Evolutionary conservation across 805 yeast species (phyloP).

Genomic region (Cyberlindnera americana): DNA sequence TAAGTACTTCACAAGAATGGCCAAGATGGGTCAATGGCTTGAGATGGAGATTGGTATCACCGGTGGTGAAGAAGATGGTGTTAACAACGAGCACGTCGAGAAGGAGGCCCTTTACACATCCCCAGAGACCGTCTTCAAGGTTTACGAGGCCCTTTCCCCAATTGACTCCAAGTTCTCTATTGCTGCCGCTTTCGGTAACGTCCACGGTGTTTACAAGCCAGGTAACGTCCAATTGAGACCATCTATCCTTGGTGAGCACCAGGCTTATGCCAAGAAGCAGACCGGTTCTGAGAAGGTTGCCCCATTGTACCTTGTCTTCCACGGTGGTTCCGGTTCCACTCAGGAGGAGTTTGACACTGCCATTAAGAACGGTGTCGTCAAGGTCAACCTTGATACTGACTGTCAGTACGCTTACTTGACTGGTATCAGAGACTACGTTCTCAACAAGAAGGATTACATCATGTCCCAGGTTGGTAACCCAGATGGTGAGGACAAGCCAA

Average conservation of each 20-base stretch:
- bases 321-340: conserved; percentile 99
- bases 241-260: conserved; percentile 93
- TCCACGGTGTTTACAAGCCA: conserved; percentile 99
- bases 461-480: conserved; percentile 95
- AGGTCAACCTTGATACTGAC: conserved; percentile 99
- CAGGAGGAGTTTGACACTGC: conserved; percentile 89
- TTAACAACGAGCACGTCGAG: conserved; percentile 91
- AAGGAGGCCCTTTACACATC: conserved; percentile 88
- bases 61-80: conserved; percentile 99
- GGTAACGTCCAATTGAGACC: conserved; percentile 96
- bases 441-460: conserved; percentile 94
- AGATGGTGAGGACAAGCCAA: conserved; percentile 98
- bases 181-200: conserved; percentile 99
- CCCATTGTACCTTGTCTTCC: conserved; percentile 98
- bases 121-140: conserved; percentile 91
- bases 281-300: conserved; percentile 45
- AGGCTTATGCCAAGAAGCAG: conserved; percentile 76
- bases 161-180: conserved; percentile 97
- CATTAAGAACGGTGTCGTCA: conserved; percentile 91
- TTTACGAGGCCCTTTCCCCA: conserved; percentile 83
- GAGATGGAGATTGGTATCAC: conserved; percentile 99
- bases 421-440: conserved; percentile 97
- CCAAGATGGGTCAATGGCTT: conserved; percentile 94
- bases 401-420: conserved; percentile 96
- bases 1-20: conserved; percentile 91